These are phyloP conservation scores for Teunomyces barrocoloradensis DNA, from an alignment of 805 yeast species.

Conservation along the genomic window DNA sequence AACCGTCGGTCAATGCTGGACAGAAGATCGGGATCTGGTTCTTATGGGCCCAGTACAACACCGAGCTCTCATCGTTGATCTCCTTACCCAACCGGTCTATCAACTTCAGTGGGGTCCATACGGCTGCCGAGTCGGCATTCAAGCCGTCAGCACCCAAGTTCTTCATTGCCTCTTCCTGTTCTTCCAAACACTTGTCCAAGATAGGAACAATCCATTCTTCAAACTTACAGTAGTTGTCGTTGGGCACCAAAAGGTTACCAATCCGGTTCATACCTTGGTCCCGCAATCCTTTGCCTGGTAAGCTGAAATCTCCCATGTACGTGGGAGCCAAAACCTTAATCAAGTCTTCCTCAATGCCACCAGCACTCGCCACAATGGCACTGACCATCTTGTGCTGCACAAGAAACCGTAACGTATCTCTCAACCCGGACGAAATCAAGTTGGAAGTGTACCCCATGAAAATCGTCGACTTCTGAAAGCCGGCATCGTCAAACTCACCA, in stretches of 20 bases:
- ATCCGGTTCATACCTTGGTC: conserved; percentile 97
- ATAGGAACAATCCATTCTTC: conserved; percentile 99
- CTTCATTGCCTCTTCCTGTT: conserved; percentile 69
- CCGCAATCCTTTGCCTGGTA: conserved; percentile 78
- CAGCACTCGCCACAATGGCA: conserved; percentile 96
- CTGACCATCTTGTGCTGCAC: conserved; percentile 94
- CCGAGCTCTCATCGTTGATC: conserved; percentile 89
- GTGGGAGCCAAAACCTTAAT: conserved; percentile 97
- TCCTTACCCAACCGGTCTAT: conserved; percentile 94
- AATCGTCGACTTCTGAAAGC: conserved; percentile 81
- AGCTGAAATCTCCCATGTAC: conserved; percentile 83
- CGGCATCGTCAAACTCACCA: conserved; percentile 75
- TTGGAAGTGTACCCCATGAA: conserved; percentile 97
- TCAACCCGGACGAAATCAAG: conserved; percentile 88
- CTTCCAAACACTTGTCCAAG: conserved; percentile 80
- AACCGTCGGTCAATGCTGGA: conserved; percentile 97
- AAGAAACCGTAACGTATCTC: conserved; percentile 84
- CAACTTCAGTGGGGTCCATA: conserved; percentile 93
- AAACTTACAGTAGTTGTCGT: conserved; percentile 94
- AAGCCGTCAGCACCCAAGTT: conserved; percentile 49
- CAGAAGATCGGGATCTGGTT: conserved; percentile 95
- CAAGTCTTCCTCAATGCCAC: conserved; percentile 97
- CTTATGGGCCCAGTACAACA: conserved; percentile 96
- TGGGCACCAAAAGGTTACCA: conserved; percentile 95
- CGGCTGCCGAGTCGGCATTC: conserved; percentile 61